Evolutionary conservation across 2,329 filamentous ascomycete species (phyloP), one percentile per base, ranked within the genome.

Genomic region (Dothistroma septosporum): DNA sequence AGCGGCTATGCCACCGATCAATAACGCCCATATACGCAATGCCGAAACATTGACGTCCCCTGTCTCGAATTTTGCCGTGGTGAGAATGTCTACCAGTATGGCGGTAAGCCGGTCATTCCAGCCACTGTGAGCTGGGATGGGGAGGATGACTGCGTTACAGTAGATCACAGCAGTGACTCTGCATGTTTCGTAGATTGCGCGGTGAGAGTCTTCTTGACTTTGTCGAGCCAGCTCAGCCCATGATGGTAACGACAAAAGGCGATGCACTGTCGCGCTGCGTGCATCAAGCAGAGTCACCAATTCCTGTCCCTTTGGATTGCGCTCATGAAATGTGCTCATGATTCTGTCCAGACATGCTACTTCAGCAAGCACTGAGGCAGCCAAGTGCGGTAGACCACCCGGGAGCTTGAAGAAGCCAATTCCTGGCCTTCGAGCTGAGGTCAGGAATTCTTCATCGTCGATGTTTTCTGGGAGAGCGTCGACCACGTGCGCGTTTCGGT

Each of bases 291-390:
- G 22, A 37, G 28, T 37, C 47, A 33, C 28, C 31, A 58, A 35
- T n/a, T 21, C 53, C 22, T n/a, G 14, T 19, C 19, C 44, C 4
- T 19, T 48, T n/a, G 52, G 46, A 11, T 32, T 33, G 32, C 32
- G 16, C 12, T 52, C 44, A 12, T n/a, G 41, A n/a, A 32, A 52
- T 2, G 41, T 53, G 41, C 28, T 44, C 44, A 60, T 35, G 37
- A 60, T 46, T 16, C 46, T 44, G 33, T 60, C 58, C 5, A 56
- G 31, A 28, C 44, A 60, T 9, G 58, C 58, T 11, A 56, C 44
- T 52, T 60, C 52, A 21, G 53, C 53, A 32, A 60, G 56, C 9
- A 60, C 58, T 12, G 58, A 60, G 10, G 47, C 16, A 41, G 58
- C 58, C 7, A 11, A 16, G 6, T 9, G 16, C 28, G 58, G 53